Conservation (phyloP, 345 rosid species). For the Linum lewisii region DNA sequence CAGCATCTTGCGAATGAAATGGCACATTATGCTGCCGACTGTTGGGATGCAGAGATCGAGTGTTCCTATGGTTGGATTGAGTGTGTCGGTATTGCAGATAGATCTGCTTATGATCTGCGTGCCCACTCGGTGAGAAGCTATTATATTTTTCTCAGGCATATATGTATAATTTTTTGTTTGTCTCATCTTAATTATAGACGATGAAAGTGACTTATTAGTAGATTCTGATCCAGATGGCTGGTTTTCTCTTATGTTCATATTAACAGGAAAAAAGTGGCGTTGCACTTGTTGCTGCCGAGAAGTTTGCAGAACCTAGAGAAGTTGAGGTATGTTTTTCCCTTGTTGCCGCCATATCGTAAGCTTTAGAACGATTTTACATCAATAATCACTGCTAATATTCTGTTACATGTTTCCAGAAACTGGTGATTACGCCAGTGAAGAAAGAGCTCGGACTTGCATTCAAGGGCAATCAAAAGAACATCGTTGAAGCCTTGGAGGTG, state of each 20-base stretch:
- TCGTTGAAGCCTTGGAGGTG: constrained; percentile 81
- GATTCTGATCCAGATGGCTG: too few relatives aligned
- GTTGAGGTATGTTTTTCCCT: constrained; percentile 51
- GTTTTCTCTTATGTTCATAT: not conserved
- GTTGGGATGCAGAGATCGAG: constrained; percentile 99
- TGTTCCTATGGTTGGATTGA: constrained; percentile 63
- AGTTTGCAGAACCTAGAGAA: constrained; percentile 76
- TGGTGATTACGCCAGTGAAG: constrained; percentile 65
- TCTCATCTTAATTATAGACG: too few relatives aligned
- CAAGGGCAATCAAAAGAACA: constrained; percentile 69
- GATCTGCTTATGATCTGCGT: too few relatives aligned
- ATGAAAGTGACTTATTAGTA: too few relatives aligned
- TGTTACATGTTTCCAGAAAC: constrained; percentile 71
- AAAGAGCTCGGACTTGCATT: constrained; percentile 87
- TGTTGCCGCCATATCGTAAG: too few relatives aligned
- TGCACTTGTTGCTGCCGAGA: constrained; percentile 76
- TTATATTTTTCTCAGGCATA: too few relatives aligned
- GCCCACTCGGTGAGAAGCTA: too few relatives aligned
- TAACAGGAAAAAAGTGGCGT: constrained; percentile 79
- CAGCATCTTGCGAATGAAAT: constrained; percentile 97
- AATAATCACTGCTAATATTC: too few relatives aligned
- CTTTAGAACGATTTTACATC: too few relatives aligned
- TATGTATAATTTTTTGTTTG: too few relatives aligned
- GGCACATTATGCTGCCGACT: constrained; percentile 98
- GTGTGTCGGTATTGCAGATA: too few relatives aligned